A percentile compares a stretch with the other conserved stretches of the same genome.
Evolutionary conservation across 257 asterid genomes (phyloP).

Genomic region (Solanum chmielewskii): DNA sequence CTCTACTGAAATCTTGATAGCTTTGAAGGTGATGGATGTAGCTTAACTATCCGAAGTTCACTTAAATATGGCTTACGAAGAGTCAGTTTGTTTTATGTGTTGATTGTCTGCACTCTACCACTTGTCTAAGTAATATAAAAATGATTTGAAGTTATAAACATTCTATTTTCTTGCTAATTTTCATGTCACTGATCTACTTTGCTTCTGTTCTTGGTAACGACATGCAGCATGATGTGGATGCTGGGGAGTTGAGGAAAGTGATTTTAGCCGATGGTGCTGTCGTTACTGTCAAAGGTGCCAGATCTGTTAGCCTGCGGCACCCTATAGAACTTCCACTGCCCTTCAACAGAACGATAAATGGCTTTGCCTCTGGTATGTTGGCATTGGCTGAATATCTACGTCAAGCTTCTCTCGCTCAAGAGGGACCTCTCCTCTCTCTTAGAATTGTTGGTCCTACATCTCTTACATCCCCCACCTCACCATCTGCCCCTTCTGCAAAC

Average conservation of each 20-base stretch:
- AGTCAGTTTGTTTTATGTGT: neutral
- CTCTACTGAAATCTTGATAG: neutral
- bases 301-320: slow-evolving; percentile 88
- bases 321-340: slow-evolving; percentile 89
- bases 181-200: neutral
- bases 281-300: slow-evolving; percentile 91
- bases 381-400: slow-evolving; percentile 70
- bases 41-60: neutral
- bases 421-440: slow-evolving; percentile 55
- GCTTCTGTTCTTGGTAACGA: neutral
- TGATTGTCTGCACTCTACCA: neutral
- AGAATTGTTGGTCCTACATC: slow-evolving; percentile 94
- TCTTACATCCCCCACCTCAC: slow-evolving; percentile 58
- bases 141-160: neutral
- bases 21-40: neutral
- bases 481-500: slow-evolving; percentile 44
- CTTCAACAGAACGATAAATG: slow-evolving; percentile 41
- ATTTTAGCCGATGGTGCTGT: slow-evolving; percentile 88
- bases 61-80: neutral
- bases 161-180: neutral
- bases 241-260: slow-evolving; percentile 81
- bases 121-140: neutral
- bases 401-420: slow-evolving; percentile 39
- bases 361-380: slow-evolving; percentile 74
- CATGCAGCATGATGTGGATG: slow-evolving; percentile 61